These are phyloP conservation scores for Trypanosoma grayi DNA, from an alignment of 208 protist species.

Conservation along the genomic window DNA sequence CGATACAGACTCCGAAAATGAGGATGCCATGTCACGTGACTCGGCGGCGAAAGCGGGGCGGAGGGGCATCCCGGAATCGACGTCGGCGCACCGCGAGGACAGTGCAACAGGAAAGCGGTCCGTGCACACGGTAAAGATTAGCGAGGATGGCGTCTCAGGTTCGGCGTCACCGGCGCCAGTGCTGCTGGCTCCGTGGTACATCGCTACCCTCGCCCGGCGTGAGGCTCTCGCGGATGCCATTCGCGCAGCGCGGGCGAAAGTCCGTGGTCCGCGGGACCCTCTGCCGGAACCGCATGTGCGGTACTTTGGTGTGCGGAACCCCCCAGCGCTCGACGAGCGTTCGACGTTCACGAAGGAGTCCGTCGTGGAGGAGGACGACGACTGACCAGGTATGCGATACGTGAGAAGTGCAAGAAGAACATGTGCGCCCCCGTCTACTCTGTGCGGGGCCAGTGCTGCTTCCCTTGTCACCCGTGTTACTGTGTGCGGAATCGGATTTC, in stretches of 20 bases:
- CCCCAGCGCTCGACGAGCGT: constrained; percentile 62
- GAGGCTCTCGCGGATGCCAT: constrained; percentile 6
- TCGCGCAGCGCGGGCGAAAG: not conserved
- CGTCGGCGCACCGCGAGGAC: not conserved
- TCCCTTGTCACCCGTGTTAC: no score
- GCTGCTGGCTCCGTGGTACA: constrained; percentile 56
- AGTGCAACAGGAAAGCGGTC: not conserved
- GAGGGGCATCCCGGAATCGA: not conserved
- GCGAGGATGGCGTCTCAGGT: constrained; percentile 14
- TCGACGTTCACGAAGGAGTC: constrained; percentile 88
- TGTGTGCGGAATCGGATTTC: no score
- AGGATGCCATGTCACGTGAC: not conserved
- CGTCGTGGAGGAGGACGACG: constrained; percentile 87
- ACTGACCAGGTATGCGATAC: no score
- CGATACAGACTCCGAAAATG: constrained; percentile 17
- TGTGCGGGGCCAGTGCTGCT: no score
- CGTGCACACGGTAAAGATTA: not conserved
- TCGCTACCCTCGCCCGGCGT: constrained; percentile 28
- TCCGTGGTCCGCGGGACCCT: constrained; percentile 1
- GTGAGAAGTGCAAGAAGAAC: not conserved
- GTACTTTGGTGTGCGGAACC: constrained; percentile 69
- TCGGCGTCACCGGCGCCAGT: constrained; percentile 10
- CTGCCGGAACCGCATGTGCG: constrained; percentile 64
- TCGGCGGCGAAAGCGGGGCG: not conserved
- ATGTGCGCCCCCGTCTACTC: no score